Evolutionary conservation across 352 stramenopile genomes (phyloP).

Genomic region (Phytophthora quininea): DNA sequence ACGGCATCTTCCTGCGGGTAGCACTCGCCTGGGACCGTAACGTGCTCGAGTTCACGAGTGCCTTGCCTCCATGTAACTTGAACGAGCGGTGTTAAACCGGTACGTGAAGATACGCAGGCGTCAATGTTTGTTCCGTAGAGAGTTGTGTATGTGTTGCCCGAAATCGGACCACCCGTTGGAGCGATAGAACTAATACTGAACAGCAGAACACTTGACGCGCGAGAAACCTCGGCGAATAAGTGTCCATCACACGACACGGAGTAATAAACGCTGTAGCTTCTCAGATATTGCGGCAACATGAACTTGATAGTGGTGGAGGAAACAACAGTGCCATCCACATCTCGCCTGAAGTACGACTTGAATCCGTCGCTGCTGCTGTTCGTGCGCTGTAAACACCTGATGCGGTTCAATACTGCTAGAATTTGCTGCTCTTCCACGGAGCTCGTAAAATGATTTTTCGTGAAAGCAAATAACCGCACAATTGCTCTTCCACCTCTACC

Average conservation of each 20-base stretch:
- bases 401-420: constrained; percentile 40
- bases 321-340: constrained; percentile 48
- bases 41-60: constrained; percentile 61
- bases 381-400: constrained; percentile 30
- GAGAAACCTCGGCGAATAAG: constrained; percentile 49
- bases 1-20: constrained; percentile 67
- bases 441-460: constrained; percentile 32
- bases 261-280: constrained; percentile 70
- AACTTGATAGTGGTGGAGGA: constrained; percentile 47
- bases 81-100: constrained; percentile 40
- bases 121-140: constrained; percentile 69
- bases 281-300: constrained; percentile 49
- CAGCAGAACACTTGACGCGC: constrained; percentile 44
- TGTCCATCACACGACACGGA: constrained; percentile 62
- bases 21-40: constrained; percentile 58
- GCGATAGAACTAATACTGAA: constrained; percentile 60
- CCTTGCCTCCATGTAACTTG: constrained; percentile 66
- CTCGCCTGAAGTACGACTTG: constrained; percentile 37
- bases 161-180: constrained; percentile 65
- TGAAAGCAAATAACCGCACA: constrained; percentile 59
- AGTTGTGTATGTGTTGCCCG: constrained; percentile 72
- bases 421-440: constrained; percentile 34
- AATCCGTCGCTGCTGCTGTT: constrained; percentile 43
- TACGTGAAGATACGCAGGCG: constrained; percentile 42
- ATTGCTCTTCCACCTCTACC: constrained; percentile 42